Conservation (phyloP, 495 filamentous ascomycete species). For the Chaetomidium leptoderma region DNA sequence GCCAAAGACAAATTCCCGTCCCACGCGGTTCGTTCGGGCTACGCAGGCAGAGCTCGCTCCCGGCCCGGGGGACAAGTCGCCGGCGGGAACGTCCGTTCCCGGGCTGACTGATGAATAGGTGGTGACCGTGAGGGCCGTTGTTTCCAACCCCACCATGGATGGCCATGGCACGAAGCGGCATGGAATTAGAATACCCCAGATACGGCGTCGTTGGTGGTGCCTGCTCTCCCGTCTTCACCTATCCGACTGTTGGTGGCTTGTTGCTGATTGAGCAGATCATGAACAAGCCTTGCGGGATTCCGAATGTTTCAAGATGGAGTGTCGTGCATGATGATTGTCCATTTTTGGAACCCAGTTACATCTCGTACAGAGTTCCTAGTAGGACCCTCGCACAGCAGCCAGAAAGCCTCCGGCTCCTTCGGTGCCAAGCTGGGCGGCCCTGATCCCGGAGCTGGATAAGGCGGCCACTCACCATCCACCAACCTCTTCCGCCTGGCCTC, state of each 20-base stretch:
- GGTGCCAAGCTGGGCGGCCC: background rate
- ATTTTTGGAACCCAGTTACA: conserved; percentile 1
- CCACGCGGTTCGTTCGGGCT: no score
- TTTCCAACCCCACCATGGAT: no score
- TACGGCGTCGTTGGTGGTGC: no score
- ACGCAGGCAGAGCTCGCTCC: no score
- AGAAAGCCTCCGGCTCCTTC: background rate
- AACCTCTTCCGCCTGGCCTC: background rate
- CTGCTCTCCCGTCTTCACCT: background rate
- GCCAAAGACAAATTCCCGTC: no score
- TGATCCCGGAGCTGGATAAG: conserved; percentile 5
- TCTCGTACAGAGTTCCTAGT: background rate
- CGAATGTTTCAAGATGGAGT: conserved; percentile 9
- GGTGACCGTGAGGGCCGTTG: no score
- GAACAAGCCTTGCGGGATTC: conserved; percentile 5
- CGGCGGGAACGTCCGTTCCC: no score
- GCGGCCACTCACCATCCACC: conserved; percentile 12
- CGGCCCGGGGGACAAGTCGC: no score
- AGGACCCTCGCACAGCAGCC: background rate
- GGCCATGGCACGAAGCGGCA: no score
- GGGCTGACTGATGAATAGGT: no score
- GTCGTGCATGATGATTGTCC: conserved; percentile 9
- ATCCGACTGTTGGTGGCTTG: background rate
- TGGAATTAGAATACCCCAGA: no score
- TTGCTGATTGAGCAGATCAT: conserved; percentile 2